A percentile compares a stretch with the other conserved stretches of the same genome.
Conservation (phyloP, 2,329 filamentous ascomycete genomes). For the Pseudopyrenochaeta lycopersici region DNA sequence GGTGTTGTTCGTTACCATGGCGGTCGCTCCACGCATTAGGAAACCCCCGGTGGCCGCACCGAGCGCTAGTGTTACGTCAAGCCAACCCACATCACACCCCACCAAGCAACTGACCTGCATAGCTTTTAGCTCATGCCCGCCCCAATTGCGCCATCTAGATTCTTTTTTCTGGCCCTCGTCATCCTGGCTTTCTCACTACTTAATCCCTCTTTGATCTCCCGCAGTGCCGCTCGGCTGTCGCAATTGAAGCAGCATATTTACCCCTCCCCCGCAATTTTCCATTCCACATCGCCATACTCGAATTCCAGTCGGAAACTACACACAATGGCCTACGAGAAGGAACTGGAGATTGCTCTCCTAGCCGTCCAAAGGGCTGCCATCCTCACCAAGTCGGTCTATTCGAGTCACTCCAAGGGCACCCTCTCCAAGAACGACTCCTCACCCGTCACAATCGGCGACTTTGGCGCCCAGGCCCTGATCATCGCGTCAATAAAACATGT, state of each 20-base stretch:
- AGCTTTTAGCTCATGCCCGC: conserved; percentile 34
- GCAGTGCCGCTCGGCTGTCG: conserved; percentile 37
- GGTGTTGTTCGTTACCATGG: conserved; percentile 26
- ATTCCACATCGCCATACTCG: conserved; percentile 14
- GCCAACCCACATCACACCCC: conserved; percentile 16
- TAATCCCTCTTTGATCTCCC: conserved; percentile 36
- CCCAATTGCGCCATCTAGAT: conserved; percentile 35
- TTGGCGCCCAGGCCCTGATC: conserved; percentile 95
- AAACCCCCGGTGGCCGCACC: conserved; percentile 30
- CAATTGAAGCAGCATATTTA: conserved; percentile 42
- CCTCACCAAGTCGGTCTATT: conserved; percentile 79
- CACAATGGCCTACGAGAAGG: conserved; percentile 70
- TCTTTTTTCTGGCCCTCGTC: conserved; percentile 41
- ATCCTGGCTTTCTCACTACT: conserved; percentile 45
- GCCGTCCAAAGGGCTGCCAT: conserved; percentile 85
- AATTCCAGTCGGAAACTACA: conserved; percentile 24
- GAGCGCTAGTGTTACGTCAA: conserved; percentile 17
- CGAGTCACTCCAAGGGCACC: conserved; percentile 93
- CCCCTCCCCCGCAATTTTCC: conserved; percentile 32
- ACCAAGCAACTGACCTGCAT: conserved; percentile 19
- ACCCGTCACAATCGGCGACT: conserved; percentile 97
- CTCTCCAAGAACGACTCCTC: conserved; percentile 94
- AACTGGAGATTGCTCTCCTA: conserved; percentile 84
- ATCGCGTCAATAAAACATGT: conserved; percentile 87
- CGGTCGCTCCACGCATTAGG: conserved; percentile 20